These are phyloP conservation scores for Emergomyces orientalis DNA, from an alignment of 2,329 filamentous ascomycete genomes.

Conservation along the genomic window DNA sequence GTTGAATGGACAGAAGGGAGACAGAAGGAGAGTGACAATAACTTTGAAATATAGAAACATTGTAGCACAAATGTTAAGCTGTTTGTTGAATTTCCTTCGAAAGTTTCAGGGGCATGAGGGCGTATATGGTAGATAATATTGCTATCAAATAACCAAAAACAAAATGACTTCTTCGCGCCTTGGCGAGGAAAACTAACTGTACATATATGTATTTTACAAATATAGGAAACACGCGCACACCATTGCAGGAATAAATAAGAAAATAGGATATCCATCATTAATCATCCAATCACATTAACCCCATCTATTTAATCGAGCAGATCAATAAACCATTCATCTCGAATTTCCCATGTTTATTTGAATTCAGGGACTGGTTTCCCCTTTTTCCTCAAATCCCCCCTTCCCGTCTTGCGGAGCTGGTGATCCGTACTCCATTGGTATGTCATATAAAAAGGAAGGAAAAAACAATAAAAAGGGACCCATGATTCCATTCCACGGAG, in stretches of 20 bases:
- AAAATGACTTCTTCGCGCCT: no score
- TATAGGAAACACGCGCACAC: neutral
- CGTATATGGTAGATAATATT: neutral
- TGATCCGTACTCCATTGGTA: neutral
- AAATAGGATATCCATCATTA: neutral
- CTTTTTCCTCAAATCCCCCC: neutral
- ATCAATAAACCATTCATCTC: neutral
- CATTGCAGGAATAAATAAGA: neutral
- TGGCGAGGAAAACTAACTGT: no score
- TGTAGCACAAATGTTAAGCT: neutral
- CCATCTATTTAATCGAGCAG: neutral
- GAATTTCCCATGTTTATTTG: neutral
- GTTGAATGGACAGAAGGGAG: no score
- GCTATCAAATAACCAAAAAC: neutral
- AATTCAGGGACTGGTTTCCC: neutral
- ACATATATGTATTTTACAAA: neutral
- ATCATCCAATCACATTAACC: neutral
- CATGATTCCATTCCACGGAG: neutral
- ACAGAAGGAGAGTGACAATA: no score
- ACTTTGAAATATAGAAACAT: no score
- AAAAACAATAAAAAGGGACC: neutral
- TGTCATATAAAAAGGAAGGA: neutral
- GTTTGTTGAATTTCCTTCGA: neutral
- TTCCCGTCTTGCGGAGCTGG: neutral
- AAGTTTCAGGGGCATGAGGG: neutral